Percentiles rank a stretch among this genome's conserved stretches.
Evolutionary conservation across 768 basidiomycete species (phyloP).

Genomic region (Lactarius hatsudake): DNA sequence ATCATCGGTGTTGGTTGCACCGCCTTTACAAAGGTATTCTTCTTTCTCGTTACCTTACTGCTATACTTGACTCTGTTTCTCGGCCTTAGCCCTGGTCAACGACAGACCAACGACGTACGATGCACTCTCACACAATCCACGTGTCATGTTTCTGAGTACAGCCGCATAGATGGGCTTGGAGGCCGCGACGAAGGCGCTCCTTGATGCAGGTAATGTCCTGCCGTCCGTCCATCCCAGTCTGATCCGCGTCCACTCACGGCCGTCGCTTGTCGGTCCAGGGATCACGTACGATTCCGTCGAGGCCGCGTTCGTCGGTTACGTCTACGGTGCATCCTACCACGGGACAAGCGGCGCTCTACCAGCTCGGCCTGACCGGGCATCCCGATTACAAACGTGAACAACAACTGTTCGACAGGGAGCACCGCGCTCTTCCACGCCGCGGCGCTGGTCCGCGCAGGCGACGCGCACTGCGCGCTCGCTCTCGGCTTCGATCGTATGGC

Average conservation of each 20-base stretch:
- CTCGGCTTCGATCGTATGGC: too few species aligned
- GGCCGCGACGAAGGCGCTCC: slow-evolving; percentile 80
- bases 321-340: slow-evolving; percentile 48
- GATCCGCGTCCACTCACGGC: background rate
- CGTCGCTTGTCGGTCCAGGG: slow-evolving; percentile 42
- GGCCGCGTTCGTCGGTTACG: slow-evolving; percentile 75
- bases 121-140: background rate
- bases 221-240: background rate
- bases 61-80: background rate
- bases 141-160: background rate
- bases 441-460: too few species aligned
- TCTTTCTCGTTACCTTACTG: background rate
- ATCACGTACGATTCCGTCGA: slow-evolving; percentile 77
- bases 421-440: too few species aligned
- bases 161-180: slow-evolving; percentile 73
- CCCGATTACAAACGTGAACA: too few species aligned
- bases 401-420: too few species aligned
- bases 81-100: slow-evolving; percentile 57
- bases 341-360: too few species aligned
- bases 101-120: slow-evolving; percentile 70
- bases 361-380: too few species aligned
- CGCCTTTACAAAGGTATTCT: slow-evolving; percentile 68
- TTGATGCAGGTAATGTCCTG: slow-evolving; percentile 64
- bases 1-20: slow-evolving; percentile 74
- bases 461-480: too few species aligned